Conservation (phyloP, 495 filamentous ascomycete species). For the Cercophora samala region DNA sequence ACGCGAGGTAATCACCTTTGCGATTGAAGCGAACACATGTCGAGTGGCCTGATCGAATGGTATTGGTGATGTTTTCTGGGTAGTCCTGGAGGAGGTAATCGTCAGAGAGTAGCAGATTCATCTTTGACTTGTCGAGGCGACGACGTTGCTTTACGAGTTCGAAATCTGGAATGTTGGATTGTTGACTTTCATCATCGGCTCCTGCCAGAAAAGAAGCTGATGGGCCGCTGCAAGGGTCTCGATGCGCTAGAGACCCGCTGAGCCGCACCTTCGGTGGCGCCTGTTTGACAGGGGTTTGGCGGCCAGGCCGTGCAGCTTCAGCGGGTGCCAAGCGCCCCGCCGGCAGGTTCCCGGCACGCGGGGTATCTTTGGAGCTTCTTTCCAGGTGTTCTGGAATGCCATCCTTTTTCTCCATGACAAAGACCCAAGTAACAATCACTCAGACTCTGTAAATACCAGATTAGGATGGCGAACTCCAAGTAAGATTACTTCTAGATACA, state of each 20-base stretch:
- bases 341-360: not conserved
- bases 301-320: conserved; percentile 14
- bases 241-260: conserved; percentile 16
- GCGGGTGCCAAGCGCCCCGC: conserved; percentile 10
- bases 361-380: conserved; percentile 4
- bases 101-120: conserved; percentile 53
- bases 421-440: not conserved
- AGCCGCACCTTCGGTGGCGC: conserved; percentile 2
- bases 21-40: conserved; percentile 83
- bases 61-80: conserved; percentile 81
- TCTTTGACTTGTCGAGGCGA: conserved; percentile 17
- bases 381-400: not conserved
- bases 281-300: conserved; percentile 6
- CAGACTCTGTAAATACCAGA: not conserved
- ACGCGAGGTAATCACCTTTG: conserved; percentile 88
- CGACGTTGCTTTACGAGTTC: not conserved
- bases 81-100: conserved; percentile 85
- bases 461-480: conserved; percentile 50
- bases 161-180: not conserved
- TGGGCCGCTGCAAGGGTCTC: conserved; percentile 16
- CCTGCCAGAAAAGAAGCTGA: conserved; percentile 5
- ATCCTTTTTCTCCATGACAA: conserved; percentile 2
- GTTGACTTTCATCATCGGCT: not conserved
- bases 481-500: conserved; percentile 18
- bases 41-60: conserved; percentile 67